phyloP scores from a whole-genome alignment of 2,329 filamentous ascomycete species.

The Fusarium haematococcum region DNA sequence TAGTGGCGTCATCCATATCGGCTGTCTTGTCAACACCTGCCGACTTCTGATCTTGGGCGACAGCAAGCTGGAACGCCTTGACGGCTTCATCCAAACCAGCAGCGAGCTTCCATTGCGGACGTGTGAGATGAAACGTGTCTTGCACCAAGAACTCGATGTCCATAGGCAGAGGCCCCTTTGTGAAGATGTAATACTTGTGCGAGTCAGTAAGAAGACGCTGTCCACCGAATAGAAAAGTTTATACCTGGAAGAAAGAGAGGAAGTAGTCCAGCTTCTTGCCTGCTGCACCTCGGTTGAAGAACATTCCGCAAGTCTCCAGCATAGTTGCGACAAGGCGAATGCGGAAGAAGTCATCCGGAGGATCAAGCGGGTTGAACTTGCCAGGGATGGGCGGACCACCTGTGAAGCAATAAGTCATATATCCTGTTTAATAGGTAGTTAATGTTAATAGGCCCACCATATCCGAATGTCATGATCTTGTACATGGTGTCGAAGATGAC shows the following conservation, averaged over 20 bases:
- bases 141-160: constrained; percentile 97
- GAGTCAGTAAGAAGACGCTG: constrained; percentile 9
- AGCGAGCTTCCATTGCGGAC: constrained; percentile 93
- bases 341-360: constrained; percentile 95
- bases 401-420: constrained; percentile 44
- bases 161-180: constrained; percentile 91
- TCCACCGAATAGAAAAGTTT: neutral
- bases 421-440: neutral
- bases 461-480: constrained; percentile 92
- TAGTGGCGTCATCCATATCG: constrained; percentile 80
- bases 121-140: constrained; percentile 85
- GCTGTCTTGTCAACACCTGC: constrained; percentile 75
- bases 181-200: constrained; percentile 86
- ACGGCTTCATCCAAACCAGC: constrained; percentile 85
- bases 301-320: constrained; percentile 94
- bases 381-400: constrained; percentile 86
- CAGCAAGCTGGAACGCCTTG: constrained; percentile 85
- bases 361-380: constrained; percentile 80
- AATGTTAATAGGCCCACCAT: constrained; percentile 63
- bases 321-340: constrained; percentile 90
- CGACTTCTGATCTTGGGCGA: constrained; percentile 88
- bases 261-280: constrained; percentile 99
- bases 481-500: constrained; percentile 97
- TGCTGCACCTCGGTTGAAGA: constrained; percentile 91
- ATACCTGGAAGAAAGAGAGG: constrained; percentile 89